Base-by-base conservation (phyloP, 805 yeast genomes). In the Saturnispora besseyi region DNA sequence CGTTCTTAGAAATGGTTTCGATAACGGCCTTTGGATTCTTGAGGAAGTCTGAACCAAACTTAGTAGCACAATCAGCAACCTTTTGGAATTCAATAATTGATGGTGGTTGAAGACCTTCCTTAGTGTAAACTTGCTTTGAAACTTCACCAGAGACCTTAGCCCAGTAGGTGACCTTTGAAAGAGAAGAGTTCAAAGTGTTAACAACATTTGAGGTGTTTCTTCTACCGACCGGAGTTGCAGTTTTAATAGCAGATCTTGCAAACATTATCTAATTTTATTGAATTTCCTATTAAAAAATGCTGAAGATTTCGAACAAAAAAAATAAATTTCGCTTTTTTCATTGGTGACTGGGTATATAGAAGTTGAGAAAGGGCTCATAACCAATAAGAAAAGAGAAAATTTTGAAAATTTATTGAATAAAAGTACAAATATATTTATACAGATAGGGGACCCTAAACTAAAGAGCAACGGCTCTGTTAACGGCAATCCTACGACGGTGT, bases 61-160 rank as follows among this genome's bases (percentile, higher is more conserved):
- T 69, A 71, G 75, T 75, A 46, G 81, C 59, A 29, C 71, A 63
- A 58, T 76, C 68, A 77, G 85, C 89, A 40, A 86, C 87, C 57
- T 77, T 72, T 73, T 85, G 82, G 74, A 91, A 76, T 67, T 88
- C 88, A 50, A 78, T 77, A 54, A 76, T 61, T 40, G 87, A 66
- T 61, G 99, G 99, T 56, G 98, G 98, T 54, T 95, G 87, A 60
- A 93, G 73, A 56, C 89, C 95, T 74, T 93, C 99, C 70, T 86
- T 85, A 64, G 82, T 72, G 79, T 91, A 93, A 55, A 93, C 86
- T 69, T 80, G 78, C 70, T 85, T 85, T 53, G 78, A 73, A 42
- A 76, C 56, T 62, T 78, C 80, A 51, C 68, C 74, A 45, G 74
- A 66, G 42, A 77, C 79, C 60, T 77, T 78, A 51, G 81, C 72